These are phyloP conservation scores for Luzula sylvatica DNA, from an alignment of 176 grass and related monocot genomes.

Conservation along the genomic window DNA sequence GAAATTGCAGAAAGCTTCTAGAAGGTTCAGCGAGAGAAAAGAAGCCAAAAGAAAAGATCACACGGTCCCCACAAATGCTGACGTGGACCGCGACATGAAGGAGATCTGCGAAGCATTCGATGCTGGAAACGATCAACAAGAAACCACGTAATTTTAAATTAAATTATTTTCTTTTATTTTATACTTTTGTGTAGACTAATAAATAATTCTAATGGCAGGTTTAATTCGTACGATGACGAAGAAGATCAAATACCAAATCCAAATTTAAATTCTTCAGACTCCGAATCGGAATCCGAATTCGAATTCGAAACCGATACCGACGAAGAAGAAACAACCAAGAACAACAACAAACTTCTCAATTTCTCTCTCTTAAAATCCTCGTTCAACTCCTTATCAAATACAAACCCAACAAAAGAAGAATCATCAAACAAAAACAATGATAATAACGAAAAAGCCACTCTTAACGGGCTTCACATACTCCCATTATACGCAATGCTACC, in stretches of 20 bases:
- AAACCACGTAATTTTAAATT: slow-evolving; percentile 36
- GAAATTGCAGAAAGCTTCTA: slow-evolving; percentile 54
- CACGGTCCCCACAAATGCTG: slow-evolving; percentile 25
- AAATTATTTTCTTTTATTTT: no score
- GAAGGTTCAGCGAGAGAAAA: slow-evolving; percentile 27
- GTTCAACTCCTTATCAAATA: slow-evolving; percentile 59
- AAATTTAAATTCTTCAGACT: slow-evolving; percentile 51
- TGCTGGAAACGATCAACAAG: slow-evolving; percentile 48
- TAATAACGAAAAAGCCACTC: background rate
- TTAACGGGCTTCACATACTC: slow-evolving; percentile 43
- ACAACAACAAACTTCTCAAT: slow-evolving; percentile 37
- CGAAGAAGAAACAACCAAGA: slow-evolving; percentile 29
- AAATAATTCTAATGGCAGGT: no score
- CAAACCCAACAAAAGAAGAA: background rate
- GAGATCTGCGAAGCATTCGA: slow-evolving; percentile 93
- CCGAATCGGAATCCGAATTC: slow-evolving; percentile 47
- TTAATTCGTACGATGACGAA: slow-evolving; percentile 16
- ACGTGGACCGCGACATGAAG: slow-evolving; percentile 32
- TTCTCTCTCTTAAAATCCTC: slow-evolving; percentile 64
- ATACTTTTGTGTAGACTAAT: no score
- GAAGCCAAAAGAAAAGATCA: slow-evolving; percentile 16
- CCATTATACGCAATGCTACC: slow-evolving; percentile 92
- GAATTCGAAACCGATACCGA: slow-evolving; percentile 56
- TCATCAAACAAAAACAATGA: background rate
- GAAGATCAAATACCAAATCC: slow-evolving; percentile 32